A percentile compares a stretch with the other conserved stretches of the same genome.
These are phyloP conservation scores for Komagataella populi DNA, from an alignment of 805 yeast species.

Conservation along the genomic window DNA sequence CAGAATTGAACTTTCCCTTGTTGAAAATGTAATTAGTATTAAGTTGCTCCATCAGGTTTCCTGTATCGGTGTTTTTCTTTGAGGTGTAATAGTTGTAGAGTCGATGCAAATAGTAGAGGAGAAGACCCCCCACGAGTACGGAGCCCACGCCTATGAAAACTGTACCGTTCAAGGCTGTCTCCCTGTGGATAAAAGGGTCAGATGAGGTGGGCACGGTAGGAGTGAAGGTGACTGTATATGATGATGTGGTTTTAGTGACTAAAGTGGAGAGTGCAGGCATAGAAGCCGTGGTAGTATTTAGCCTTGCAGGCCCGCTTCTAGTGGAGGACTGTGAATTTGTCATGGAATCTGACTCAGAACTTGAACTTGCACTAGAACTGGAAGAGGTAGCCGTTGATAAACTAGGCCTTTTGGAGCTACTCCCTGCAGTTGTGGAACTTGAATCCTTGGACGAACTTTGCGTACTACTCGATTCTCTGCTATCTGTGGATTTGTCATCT, in stretches of 20 bases:
- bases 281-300: background rate
- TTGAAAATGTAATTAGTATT: conserved; percentile 3
- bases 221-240: conserved; percentile 5
- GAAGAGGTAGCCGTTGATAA: background rate
- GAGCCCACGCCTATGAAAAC: conserved; percentile 30
- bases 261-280: conserved; percentile 1
- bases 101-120: conserved; percentile 11
- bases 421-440: too few relatives aligned
- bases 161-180: conserved; percentile 19
- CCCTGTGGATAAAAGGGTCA: conserved; percentile 18
- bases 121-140: conserved; percentile 12
- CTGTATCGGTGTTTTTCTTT: conserved; percentile 9
- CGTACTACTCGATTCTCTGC: background rate
- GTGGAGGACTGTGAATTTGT: background rate
- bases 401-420: background rate
- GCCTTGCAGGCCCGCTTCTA: background rate
- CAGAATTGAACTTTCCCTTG: conserved; percentile 2
- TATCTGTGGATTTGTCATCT: background rate
- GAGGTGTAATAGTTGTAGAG: conserved; percentile 13
- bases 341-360: background rate
- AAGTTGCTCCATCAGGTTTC: conserved; percentile 2
- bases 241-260: conserved; percentile 4
- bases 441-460: too few relatives aligned
- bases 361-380: background rate
- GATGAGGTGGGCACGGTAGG: conserved; percentile 9